Evolutionary conservation across 2,329 filamentous ascomycete genomes (phyloP), one percentile per base, ranked within the genome.

Genomic region (Colletotrichum viniferum): DNA sequence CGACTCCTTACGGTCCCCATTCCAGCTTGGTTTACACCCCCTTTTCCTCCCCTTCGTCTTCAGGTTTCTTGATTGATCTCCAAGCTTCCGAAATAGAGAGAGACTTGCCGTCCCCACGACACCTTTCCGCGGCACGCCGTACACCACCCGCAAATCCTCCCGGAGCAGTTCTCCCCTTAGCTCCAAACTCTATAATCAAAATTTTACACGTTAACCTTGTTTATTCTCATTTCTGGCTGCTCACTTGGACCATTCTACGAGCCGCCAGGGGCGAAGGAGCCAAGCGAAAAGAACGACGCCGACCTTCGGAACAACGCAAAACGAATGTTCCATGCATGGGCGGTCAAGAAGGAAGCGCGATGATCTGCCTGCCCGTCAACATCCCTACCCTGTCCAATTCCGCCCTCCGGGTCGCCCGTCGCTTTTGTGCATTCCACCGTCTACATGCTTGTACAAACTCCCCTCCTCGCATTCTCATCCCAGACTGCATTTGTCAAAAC

Each of bases 311-410:
- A 52, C 10, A n/a, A 18, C 10, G 8, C 26, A 63, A 36, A 36
- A 48, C 30, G 16, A 60, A 68, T 8, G 64, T 67, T 67, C 38
- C 38, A 67, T 56, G 64, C 64, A 56, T 56, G 64, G 28, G 58
- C 58, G 28, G 28, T 30, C 38, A 34, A 55, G 28, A 21, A 18
- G 18, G 21, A 18, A 26, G 10, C 61, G 61, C 18, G 62, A 63
- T 26, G 69, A 74, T 74, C 72, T 62, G 58, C 62, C 69, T 72
- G 62, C 55, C 55, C 62, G 72, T 74, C 72, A 74, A 72, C 69
- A 74, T 74, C 72, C 72, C 72, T 74, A 72, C 62, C 69, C 62
- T 62, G 69, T 55, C 55, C 12, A 64, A 55, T 14, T 13, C 30
- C 38, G 26, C 28, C 30, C 16, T 48, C 18, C 24, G 69, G 48